phyloP scores from a whole-genome alignment of 441 rosid genomes.

The Pelargonium myrrhifolium region DNA sequence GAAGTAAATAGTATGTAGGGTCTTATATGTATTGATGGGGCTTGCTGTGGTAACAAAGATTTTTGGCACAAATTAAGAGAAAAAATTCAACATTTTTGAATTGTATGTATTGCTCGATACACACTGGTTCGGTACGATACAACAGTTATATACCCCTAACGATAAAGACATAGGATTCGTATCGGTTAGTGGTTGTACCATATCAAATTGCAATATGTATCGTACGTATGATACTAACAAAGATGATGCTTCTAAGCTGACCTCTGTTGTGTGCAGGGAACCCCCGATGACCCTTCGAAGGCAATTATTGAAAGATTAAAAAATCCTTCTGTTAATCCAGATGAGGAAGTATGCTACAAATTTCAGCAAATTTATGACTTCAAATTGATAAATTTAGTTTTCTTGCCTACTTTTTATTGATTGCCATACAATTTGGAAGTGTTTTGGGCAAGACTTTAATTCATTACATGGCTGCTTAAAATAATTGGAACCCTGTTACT shows the following conservation, averaged over 20 bases:
- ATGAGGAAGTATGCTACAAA: constrained; percentile 35
- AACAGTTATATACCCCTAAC: too few relatives aligned
- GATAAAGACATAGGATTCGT: too few relatives aligned
- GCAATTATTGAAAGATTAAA: constrained; percentile 28
- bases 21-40: too few relatives aligned
- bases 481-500: background rate
- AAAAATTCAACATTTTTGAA: too few relatives aligned
- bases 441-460: background rate
- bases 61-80: too few relatives aligned
- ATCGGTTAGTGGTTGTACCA: too few relatives aligned
- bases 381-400: constrained; percentile 11
- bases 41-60: too few relatives aligned
- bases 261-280: constrained; percentile 36
- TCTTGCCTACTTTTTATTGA: constrained; percentile 3
- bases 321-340: constrained; percentile 36
- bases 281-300: constrained; percentile 31
- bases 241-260: constrained; percentile 14
- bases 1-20: too few relatives aligned
- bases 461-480: background rate
- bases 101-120: too few relatives aligned
- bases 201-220: too few relatives aligned
- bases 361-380: constrained; percentile 10
- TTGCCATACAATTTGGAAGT: background rate
- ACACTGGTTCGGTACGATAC: too few relatives aligned
- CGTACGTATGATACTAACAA: background rate